Evolutionary conservation across 1,284 basidiomycete genomes (phyloP).

Genomic region (Ganoderma meredithae): DNA sequence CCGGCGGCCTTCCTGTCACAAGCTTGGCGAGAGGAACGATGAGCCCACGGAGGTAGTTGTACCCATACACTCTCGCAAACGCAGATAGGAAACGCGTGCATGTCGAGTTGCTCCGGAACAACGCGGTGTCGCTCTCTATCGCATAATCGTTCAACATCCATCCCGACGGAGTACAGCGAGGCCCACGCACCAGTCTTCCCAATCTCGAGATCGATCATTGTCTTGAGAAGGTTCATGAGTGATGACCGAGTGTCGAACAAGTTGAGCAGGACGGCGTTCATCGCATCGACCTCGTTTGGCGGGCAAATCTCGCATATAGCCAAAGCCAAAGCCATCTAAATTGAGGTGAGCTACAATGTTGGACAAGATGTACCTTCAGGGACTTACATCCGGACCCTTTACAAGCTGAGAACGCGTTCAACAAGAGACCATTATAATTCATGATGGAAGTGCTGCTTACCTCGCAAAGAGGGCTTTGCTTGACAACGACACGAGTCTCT

Average conservation of each 20-base stretch:
- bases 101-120: slow-evolving; percentile 89
- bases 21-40: slow-evolving; percentile 80
- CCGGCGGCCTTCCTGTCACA: slow-evolving; percentile 76
- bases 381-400: slow-evolving; percentile 72
- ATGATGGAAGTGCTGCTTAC: slow-evolving; percentile 43
- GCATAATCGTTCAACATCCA: slow-evolving; percentile 9
- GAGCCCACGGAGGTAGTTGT: slow-evolving; percentile 84
- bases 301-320: slow-evolving; percentile 90
- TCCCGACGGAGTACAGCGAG: not conserved
- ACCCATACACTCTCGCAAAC: slow-evolving; percentile 88
- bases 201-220: slow-evolving; percentile 87
- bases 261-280: slow-evolving; percentile 88
- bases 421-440: not conserved
- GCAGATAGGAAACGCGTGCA: slow-evolving; percentile 86
- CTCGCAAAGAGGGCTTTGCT: slow-evolving; percentile 70
- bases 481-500: slow-evolving; percentile 56
- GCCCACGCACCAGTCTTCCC: slow-evolving; percentile 66
- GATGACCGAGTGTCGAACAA: slow-evolving; percentile 83
- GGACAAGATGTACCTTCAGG: not conserved
- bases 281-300: slow-evolving; percentile 78
- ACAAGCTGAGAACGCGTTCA: slow-evolving; percentile 59
- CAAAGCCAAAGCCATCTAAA: slow-evolving; percentile 78
- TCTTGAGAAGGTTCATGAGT: slow-evolving; percentile 79
- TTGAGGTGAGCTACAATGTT: slow-evolving; percentile 14
- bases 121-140: slow-evolving; percentile 76